phyloP scores from a whole-genome alignment of 257 asterid species.

The Nemophila menziesii region DNA sequence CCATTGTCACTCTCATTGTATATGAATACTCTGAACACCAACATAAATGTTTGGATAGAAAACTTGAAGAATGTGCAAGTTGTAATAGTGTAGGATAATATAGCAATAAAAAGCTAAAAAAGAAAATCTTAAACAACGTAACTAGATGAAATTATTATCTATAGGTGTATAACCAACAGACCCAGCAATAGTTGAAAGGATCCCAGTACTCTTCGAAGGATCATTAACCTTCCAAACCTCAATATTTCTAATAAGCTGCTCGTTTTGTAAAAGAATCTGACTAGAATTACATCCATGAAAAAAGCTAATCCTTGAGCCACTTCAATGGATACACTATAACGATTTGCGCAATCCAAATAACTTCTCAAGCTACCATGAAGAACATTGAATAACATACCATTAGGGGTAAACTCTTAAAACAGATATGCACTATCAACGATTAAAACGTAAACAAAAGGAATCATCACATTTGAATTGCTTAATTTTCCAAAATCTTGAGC shows the following conservation, averaged over 20 bases:
- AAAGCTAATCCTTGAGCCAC: slow-evolving; percentile 78
- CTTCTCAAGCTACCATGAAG: slow-evolving; percentile 36
- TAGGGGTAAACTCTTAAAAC: slow-evolving; percentile 46
- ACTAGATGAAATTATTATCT: slow-evolving; percentile 48
- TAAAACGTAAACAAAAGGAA: slow-evolving; percentile 72
- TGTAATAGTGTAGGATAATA: no score
- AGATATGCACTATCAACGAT: slow-evolving; percentile 55
- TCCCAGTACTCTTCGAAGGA: slow-evolving; percentile 70
- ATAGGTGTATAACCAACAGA: slow-evolving; percentile 84
- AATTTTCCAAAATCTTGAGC: slow-evolving; percentile 56
- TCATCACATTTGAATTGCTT: slow-evolving; percentile 64
- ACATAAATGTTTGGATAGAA: no score
- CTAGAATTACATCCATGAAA: slow-evolving; percentile 51
- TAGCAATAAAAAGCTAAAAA: neutral
- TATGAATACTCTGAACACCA: slow-evolving; percentile 66
- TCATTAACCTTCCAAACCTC: slow-evolving; percentile 80
- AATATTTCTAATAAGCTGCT: slow-evolving; percentile 73
- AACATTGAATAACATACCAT: slow-evolving; percentile 48
- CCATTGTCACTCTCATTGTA: slow-evolving; percentile 80
- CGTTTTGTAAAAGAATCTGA: slow-evolving; percentile 50
- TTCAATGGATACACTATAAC: slow-evolving; percentile 75
- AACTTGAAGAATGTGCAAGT: neutral
- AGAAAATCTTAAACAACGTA: no score
- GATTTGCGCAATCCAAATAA: slow-evolving; percentile 57
- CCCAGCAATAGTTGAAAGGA: slow-evolving; percentile 81